Evolutionary conservation across 2,329 filamentous ascomycete species (phyloP), one percentile per base, ranked within the genome.

Genomic region (Trichoderma polysporum): DNA sequence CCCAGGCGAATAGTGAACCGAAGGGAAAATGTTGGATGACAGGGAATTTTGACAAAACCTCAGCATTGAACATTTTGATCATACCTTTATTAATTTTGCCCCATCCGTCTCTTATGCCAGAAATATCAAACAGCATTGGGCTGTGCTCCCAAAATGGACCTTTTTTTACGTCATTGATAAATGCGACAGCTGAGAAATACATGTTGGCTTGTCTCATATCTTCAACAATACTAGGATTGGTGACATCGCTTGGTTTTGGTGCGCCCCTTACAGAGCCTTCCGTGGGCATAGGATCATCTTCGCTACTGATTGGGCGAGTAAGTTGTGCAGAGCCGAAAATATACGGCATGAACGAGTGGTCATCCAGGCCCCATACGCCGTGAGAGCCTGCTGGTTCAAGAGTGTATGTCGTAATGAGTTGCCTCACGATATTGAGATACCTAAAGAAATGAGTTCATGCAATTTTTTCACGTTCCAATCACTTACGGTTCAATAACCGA

Each of bases 61-160:
- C 95, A 19, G 92, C 95, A 71, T 96, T 93, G 81, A 94, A 99
- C 95, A 99, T 99, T 80, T 98, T 99, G 74, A 99, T 88, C 95
- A 99, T 98, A 60, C 95, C 95, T 89, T 94, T 94, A 79, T 99
- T 98, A 74, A 99, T 97, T 82, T 99, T 99, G 39, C 91, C 95
- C 95, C 95, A 99, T n/a, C 95, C 92, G 66, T 90, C 90, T 71
- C 88, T 88, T 70, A 99, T 91, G 12, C 95, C 95, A 0, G 93
- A 97, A 49, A 99, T 93, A 77, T 99, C 94, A 76, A 91, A 99
- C 13, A 99, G 81, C 71, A 97, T 94, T 0, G 94, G 94, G 71
- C 93, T 97, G 76, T 99, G 94, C 73, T 94, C 92, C 94, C 95
- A 98, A 76, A 99, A 99, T 0, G 95, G 94, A 0, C 95, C 95